Percentiles rank a stretch among this genome's conserved stretches.
These are phyloP conservation scores for Fomitopsis betulina DNA, from an alignment of 1,284 basidiomycete genomes.

Conservation along the genomic window DNA sequence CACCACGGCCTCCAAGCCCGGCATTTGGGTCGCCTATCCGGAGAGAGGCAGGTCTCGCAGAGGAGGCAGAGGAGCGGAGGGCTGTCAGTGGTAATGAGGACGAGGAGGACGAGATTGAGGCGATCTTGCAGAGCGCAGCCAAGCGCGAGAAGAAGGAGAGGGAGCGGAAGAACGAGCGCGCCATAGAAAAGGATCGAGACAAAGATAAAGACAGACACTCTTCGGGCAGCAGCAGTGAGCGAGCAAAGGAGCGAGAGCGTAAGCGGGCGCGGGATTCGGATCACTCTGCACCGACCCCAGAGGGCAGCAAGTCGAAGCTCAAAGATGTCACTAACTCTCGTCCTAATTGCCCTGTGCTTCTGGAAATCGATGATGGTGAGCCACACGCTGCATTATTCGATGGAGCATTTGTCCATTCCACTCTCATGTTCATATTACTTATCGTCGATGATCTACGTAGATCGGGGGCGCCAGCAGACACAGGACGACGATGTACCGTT, in stretches of 20 bases:
- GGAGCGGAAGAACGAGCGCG: slow-evolving; percentile 5
- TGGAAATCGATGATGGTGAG: slow-evolving; percentile 33
- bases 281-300: slow-evolving; percentile 26
- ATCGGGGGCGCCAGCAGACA: slow-evolving; percentile 35
- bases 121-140: slow-evolving; percentile 20
- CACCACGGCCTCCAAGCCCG: slow-evolving; percentile 54
- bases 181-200: slow-evolving; percentile 15
- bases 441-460: slow-evolving; percentile 25
- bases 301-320: slow-evolving; percentile 43
- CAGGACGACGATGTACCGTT: slow-evolving; percentile 35
- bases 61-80: slow-evolving; percentile 52
- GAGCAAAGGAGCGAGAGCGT: slow-evolving; percentile 31
- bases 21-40: slow-evolving; percentile 62
- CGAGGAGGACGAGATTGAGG: slow-evolving; percentile 26
- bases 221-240: slow-evolving; percentile 18
- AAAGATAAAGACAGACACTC: slow-evolving; percentile 29
- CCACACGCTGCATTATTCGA: neutral
- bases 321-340: slow-evolving; percentile 65
- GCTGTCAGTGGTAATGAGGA: slow-evolving; percentile 25
- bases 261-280: slow-evolving; percentile 32
- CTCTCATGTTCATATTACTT: slow-evolving; percentile 4
- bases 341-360: slow-evolving; percentile 27
- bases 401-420: slow-evolving; percentile 12
- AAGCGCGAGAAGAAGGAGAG: slow-evolving; percentile 33
- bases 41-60: slow-evolving; percentile 47